Evolutionary conservation across 352 stramenopile species (phyloP).

Genomic region (Pythium sp.): DNA sequence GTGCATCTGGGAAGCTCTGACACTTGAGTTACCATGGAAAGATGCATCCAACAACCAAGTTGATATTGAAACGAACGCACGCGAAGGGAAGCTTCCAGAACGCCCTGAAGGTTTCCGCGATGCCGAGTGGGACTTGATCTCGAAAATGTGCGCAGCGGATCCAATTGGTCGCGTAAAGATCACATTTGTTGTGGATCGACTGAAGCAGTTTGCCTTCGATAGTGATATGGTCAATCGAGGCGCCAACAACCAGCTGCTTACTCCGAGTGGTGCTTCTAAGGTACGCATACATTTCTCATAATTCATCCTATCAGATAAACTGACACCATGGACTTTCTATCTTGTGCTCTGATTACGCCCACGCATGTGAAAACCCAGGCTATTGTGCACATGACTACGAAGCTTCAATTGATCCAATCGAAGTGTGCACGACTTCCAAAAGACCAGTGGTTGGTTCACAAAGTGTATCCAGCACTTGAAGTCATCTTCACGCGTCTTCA

Average conservation of each 20-base stretch:
- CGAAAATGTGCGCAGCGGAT: slow-evolving; percentile 16
- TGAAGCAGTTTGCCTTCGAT: slow-evolving; percentile 4
- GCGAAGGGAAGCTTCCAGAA: neutral
- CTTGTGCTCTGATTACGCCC: neutral
- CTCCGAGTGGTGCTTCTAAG: neutral
- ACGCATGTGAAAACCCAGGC: neutral
- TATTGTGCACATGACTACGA: neutral
- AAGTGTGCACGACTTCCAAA: neutral
- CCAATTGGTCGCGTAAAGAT: slow-evolving; percentile 15
- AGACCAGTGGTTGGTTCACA: neutral
- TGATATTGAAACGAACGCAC: neutral
- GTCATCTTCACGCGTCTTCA: neutral
- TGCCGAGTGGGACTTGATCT: slow-evolving; percentile 15
- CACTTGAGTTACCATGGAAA: slow-evolving; percentile 3
- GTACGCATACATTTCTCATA: neutral
- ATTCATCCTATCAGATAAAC: neutral
- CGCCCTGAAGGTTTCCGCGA: neutral
- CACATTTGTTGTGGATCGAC: slow-evolving; percentile 12
- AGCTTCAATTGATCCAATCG: neutral
- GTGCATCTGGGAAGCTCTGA: slow-evolving; percentile 19
- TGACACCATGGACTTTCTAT: neutral
- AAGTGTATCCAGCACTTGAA: neutral
- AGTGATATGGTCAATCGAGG: neutral
- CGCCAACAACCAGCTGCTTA: neutral
- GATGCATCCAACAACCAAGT: neutral